These are phyloP conservation scores for Leccinum aurantiacum DNA, from an alignment of 768 basidiomycete genomes.

Conservation along the genomic window DNA sequence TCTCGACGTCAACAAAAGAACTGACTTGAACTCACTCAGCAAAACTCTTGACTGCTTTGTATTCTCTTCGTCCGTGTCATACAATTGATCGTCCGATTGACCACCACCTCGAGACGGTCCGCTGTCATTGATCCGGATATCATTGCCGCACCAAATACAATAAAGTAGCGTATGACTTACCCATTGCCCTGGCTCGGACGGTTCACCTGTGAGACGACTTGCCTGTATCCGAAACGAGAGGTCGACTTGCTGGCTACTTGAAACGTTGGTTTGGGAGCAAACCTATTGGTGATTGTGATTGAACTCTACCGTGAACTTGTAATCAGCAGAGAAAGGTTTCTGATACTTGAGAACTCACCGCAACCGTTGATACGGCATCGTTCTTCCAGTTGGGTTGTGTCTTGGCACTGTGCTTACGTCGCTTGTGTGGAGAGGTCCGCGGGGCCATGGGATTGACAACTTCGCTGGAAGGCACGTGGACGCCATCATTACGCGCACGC, in stretches of 20 bases:
- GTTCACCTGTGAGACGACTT: background rate
- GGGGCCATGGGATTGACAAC: background rate
- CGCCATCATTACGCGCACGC: background rate
- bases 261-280: background rate
- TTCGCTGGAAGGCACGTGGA: background rate
- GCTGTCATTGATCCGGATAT: too few species aligned
- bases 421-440: background rate
- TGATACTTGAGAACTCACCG: background rate
- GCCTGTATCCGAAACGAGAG: background rate
- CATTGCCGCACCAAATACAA: too few species aligned
- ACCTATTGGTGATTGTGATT: background rate
- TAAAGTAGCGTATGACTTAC: too few species aligned
- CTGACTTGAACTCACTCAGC: too few species aligned
- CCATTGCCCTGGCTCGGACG: too few species aligned
- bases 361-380: background rate
- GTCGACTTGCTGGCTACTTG: background rate
- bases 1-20: too few species aligned
- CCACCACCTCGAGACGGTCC: too few species aligned
- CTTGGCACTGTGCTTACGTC: background rate
- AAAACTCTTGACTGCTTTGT: too few species aligned
- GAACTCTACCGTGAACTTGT: background rate
- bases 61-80: too few species aligned
- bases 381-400: background rate
- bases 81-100: too few species aligned
- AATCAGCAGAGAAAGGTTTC: background rate